Conservation (phyloP, 2,329 filamentous ascomycete species). For the Clonostachys byssicola region DNA sequence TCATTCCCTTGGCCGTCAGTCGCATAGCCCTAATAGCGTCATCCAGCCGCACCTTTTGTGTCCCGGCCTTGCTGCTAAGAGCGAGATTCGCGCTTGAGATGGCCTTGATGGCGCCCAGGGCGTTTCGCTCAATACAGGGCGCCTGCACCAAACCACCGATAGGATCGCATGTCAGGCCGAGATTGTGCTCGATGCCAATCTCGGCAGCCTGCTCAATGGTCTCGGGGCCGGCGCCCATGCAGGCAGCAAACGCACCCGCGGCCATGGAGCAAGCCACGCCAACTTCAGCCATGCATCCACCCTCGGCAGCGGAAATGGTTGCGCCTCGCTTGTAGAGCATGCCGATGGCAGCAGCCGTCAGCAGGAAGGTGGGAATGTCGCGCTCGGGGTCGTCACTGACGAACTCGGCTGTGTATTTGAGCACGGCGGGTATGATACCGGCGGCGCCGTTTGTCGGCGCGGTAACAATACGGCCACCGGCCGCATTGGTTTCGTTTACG, state of each 20-base stretch:
- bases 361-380: constrained; percentile 41
- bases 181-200: constrained; percentile 48
- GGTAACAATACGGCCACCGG: constrained; percentile 44
- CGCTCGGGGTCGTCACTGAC: constrained; percentile 44
- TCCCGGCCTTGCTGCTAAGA: constrained; percentile 36
- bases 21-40: constrained; percentile 47
- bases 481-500: constrained; percentile 48
- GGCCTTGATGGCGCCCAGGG: constrained; percentile 44
- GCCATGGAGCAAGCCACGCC: constrained; percentile 49
- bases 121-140: constrained; percentile 46
- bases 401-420: constrained; percentile 46
- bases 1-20: constrained; percentile 44
- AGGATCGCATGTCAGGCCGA: constrained; percentile 44
- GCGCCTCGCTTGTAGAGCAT: constrained; percentile 50
- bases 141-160: constrained; percentile 46
- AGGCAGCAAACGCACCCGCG: constrained; percentile 43
- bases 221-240: constrained; percentile 45
- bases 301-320: constrained; percentile 45
- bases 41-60: constrained; percentile 42
- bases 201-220: constrained; percentile 46
- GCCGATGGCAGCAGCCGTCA: constrained; percentile 43
- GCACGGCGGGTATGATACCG: constrained; percentile 44
- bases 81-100: constrained; percentile 46
- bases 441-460: constrained; percentile 47
- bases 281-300: constrained; percentile 49